Evolutionary conservation across 257 asterid genomes (phyloP).

Genomic region (Scutellaria baicalensis): DNA sequence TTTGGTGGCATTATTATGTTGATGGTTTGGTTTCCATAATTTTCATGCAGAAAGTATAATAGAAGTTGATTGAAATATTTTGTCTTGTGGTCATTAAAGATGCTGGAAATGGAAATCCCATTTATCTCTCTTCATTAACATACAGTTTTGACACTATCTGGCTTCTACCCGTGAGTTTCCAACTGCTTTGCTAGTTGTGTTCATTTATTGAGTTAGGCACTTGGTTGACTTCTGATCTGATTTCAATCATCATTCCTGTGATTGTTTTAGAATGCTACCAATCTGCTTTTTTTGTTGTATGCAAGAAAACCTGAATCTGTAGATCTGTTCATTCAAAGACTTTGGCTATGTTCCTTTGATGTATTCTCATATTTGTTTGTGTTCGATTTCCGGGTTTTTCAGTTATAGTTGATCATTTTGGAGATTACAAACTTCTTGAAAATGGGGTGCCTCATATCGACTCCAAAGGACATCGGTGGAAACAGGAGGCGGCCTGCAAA

Average conservation of each 20-base stretch:
- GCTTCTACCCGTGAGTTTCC: slow-evolving; percentile 47
- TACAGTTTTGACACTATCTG: slow-evolving; percentile 7
- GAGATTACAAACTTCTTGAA: slow-evolving; percentile 28
- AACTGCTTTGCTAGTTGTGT: slow-evolving; percentile 55
- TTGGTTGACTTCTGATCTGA: slow-evolving; percentile 18
- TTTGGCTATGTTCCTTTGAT: neutral
- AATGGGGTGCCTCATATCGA: slow-evolving; percentile 90
- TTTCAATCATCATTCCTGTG: slow-evolving; percentile 21
- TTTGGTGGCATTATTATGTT: neutral
- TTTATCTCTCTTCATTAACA: neutral
- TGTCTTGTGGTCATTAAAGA: slow-evolving; percentile 25
- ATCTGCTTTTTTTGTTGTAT: neutral
- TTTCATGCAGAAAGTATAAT: slow-evolving; percentile 19
- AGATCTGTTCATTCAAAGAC: neutral
- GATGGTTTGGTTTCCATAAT: neutral
- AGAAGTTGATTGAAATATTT: slow-evolving; percentile 18
- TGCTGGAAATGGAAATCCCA: slow-evolving; percentile 21
- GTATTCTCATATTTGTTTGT: neutral
- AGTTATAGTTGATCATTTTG: slow-evolving; percentile 15
- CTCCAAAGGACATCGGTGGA: slow-evolving; percentile 64
- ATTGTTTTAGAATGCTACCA: neutral
- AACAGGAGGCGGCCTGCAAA: slow-evolving; percentile 81
- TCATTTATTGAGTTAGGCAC: slow-evolving; percentile 41
- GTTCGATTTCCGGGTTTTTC: neutral
- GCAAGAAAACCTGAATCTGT: neutral